phyloP scores from a whole-genome alignment of 2,329 filamentous ascomycete genomes.

The Camptophora hylomeconis region DNA sequence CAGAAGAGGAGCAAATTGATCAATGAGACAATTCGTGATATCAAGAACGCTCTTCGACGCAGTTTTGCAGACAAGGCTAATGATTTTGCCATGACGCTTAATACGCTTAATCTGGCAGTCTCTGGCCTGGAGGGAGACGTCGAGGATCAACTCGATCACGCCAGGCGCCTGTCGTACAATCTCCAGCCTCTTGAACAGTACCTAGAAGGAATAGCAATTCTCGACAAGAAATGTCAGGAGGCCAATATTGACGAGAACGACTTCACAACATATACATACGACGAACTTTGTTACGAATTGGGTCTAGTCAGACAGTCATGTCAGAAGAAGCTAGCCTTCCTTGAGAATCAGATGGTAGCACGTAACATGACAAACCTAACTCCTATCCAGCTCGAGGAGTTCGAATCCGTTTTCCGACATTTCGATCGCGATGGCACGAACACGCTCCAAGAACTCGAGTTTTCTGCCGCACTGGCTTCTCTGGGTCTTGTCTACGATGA shows the following conservation, averaged over 20 bases:
- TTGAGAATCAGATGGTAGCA: slow-evolving; percentile 97
- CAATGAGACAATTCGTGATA: slow-evolving; percentile 96
- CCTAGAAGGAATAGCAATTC: slow-evolving; percentile 68
- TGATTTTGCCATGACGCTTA: slow-evolving; percentile 88
- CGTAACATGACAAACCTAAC: slow-evolving; percentile 98
- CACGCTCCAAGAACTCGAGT: slow-evolving; percentile 82
- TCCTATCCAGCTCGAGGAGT: slow-evolving; percentile 95
- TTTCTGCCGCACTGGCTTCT: slow-evolving; percentile 88
- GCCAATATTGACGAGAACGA: slow-evolving; percentile 99
- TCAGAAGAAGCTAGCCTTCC: slow-evolving; percentile 88
- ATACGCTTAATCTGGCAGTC: slow-evolving; percentile 87
- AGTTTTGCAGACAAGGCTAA: slow-evolving; percentile 97
- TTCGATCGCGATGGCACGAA: slow-evolving; percentile 93
- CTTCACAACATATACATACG: slow-evolving; percentile 98
- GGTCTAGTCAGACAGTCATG: slow-evolving; percentile 83
- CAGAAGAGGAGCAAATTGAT: slow-evolving; percentile 83
- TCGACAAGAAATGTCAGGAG: slow-evolving; percentile 83
- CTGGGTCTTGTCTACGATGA: slow-evolving; percentile 93
- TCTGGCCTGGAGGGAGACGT: slow-evolving; percentile 95
- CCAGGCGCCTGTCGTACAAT: slow-evolving; percentile 71
- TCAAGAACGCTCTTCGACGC: slow-evolving; percentile 86
- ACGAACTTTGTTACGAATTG: slow-evolving; percentile 88
- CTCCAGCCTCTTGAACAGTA: slow-evolving; percentile 83
- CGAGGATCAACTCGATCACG: slow-evolving; percentile 84
- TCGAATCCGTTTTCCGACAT: slow-evolving; percentile 94